A percentile compares a stretch with the other conserved stretches of the same genome.
These are phyloP conservation scores for Globisporangium abappressorium DNA, from an alignment of 352 stramenopile genomes.

Conservation along the genomic window DNA sequence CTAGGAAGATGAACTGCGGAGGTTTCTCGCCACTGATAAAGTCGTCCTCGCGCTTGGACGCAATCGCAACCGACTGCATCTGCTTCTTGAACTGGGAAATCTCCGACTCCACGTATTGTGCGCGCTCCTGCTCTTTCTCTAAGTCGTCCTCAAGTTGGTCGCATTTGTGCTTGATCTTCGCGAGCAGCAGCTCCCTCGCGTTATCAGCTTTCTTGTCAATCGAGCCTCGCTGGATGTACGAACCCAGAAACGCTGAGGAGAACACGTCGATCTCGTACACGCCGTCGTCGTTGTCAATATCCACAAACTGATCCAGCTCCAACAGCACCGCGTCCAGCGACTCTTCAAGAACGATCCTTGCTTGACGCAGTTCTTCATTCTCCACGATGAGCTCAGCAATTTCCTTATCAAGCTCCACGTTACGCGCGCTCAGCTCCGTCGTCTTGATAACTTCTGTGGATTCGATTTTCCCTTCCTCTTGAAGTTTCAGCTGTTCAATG, in stretches of 20 bases:
- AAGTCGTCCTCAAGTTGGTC: constrained; percentile 61
- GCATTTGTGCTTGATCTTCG: constrained; percentile 49
- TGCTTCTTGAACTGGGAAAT: constrained; percentile 66
- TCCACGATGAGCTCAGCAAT: constrained; percentile 68
- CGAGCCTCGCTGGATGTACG: constrained; percentile 53
- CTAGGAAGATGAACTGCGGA: constrained; percentile 73
- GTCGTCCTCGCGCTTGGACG: constrained; percentile 69
- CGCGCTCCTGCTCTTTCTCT: constrained; percentile 51
- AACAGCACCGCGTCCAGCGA: constrained; percentile 55
- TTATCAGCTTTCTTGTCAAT: constrained; percentile 63
- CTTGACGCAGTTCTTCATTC: constrained; percentile 60
- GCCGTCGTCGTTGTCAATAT: constrained; percentile 46
- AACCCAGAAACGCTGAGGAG: constrained; percentile 60
- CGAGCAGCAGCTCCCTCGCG: constrained; percentile 51
- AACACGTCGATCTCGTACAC: constrained; percentile 66
- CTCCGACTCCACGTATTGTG: constrained; percentile 53
- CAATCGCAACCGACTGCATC: constrained; percentile 58
- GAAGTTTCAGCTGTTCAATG: constrained; percentile 60
- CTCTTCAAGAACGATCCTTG: constrained; percentile 50
- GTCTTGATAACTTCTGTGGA: constrained; percentile 65
- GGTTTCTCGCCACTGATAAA: constrained; percentile 79
- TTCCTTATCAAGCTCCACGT: constrained; percentile 62
- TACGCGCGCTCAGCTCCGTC: constrained; percentile 47
- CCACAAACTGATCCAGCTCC: constrained; percentile 60
- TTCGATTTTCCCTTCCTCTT: constrained; percentile 52